These are phyloP conservation scores for Sporisorium graminicola DNA, from an alignment of 1,284 basidiomycete species.

Conservation along the genomic window DNA sequence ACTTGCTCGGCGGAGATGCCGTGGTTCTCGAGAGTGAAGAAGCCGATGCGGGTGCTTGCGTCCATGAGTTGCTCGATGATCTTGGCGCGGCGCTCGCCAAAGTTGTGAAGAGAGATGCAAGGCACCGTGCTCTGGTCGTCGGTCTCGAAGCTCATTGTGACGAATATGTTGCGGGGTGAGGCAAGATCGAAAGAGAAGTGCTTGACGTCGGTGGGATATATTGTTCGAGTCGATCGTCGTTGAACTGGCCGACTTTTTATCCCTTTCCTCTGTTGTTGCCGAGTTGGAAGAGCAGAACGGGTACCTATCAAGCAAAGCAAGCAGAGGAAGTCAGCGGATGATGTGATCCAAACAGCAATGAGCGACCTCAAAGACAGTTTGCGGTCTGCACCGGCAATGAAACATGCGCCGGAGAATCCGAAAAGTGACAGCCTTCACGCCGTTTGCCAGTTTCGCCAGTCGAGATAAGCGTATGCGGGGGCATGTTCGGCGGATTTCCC, in stretches of 20 bases:
- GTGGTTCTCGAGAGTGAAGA: slow-evolving; percentile 71
- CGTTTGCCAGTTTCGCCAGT: neutral
- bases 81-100: slow-evolving; percentile 51
- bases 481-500: slow-evolving; percentile 15
- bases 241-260: neutral
- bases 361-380: neutral
- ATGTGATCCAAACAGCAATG: neutral
- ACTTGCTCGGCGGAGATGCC: slow-evolving; percentile 72
- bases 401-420: neutral
- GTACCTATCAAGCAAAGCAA: neutral
- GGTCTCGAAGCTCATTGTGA: slow-evolving; percentile 19
- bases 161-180: neutral
- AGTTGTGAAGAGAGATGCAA: slow-evolving; percentile 56
- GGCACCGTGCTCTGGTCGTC: slow-evolving; percentile 43
- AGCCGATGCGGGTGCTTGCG: slow-evolving; percentile 56
- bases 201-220: neutral
- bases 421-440: slow-evolving; percentile 3
- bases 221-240: neutral
- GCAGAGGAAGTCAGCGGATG: too few relatives aligned
- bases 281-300: neutral
- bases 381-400: neutral
- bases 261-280: neutral
- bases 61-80: slow-evolving; percentile 58
- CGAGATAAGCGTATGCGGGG: slow-evolving; percentile 16
- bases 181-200: neutral